Percentiles rank a stretch among this genome's conserved stretches.
These are phyloP conservation scores for Scytalidium lignicola DNA, from an alignment of 2,329 filamentous ascomycete genomes.

Conservation along the genomic window DNA sequence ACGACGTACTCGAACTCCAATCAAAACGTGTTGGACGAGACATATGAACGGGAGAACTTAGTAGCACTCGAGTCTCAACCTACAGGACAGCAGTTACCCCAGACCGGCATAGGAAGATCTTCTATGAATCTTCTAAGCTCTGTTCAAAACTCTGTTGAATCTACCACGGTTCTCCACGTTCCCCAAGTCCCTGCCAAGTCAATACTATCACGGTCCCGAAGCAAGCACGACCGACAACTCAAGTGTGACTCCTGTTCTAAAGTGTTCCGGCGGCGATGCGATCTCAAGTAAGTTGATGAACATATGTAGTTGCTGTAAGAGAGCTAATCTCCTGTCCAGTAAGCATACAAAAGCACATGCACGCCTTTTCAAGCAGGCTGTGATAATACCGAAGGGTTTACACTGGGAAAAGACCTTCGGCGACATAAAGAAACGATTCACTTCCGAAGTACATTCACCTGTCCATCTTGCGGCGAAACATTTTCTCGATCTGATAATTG, in stretches of 20 bases:
- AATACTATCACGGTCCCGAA: neutral
- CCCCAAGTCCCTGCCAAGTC: neutral
- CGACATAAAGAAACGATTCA: constrained; percentile 10
- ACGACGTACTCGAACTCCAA: neutral
- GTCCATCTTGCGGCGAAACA: constrained; percentile 6
- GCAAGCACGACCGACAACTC: neutral
- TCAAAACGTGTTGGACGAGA: neutral
- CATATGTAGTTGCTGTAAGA: neutral
- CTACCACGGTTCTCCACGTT: neutral
- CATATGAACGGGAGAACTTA: neutral
- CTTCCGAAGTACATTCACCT: constrained; percentile 10
- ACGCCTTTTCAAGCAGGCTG: constrained; percentile 7
- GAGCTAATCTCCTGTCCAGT: neutral
- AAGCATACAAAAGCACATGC: constrained; percentile 8
- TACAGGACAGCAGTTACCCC: neutral
- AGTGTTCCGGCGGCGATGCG: neutral
- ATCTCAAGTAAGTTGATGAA: constrained; percentile 1
- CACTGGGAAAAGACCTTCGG: constrained; percentile 6
- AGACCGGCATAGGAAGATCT: neutral
- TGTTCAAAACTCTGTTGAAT: neutral
- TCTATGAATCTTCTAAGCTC: neutral
- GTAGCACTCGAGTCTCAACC: neutral
- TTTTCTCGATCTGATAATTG: constrained; percentile 12
- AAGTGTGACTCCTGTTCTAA: constrained; percentile 2
- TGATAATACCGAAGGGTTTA: constrained; percentile 6